These are phyloP conservation scores for Russula lepida DNA, from an alignment of 768 basidiomycete species.

Conservation along the genomic window DNA sequence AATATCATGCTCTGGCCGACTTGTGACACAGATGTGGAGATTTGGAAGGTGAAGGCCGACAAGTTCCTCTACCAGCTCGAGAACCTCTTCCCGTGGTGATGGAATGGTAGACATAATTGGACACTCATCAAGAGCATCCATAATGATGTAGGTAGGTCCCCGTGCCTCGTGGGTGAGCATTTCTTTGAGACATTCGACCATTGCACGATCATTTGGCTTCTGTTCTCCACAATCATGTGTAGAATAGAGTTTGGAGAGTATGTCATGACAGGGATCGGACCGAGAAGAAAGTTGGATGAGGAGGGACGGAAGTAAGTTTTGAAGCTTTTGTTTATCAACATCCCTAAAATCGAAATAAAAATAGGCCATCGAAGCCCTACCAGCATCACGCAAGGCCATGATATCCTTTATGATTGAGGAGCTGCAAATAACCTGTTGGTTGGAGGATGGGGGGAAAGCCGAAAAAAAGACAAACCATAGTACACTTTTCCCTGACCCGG, in stretches of 20 bases:
- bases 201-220: not conserved
- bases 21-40: not conserved
- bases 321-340: not conserved
- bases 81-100: not conserved
- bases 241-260: not conserved
- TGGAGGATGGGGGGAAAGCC: too few relatives aligned
- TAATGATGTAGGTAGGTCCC: not conserved
- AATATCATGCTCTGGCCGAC: constrained; percentile 4
- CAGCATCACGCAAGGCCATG: not conserved
- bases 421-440: not conserved
- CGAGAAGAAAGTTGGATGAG: not conserved
- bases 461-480: not conserved
- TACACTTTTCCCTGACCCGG: not conserved
- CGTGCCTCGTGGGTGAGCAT: not conserved
- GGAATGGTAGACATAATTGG: not conserved
- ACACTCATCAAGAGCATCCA: not conserved
- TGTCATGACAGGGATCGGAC: not conserved
- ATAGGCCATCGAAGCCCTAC: not conserved
- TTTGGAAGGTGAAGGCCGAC: not conserved
- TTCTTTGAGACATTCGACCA: not conserved
- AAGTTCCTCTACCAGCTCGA: not conserved
- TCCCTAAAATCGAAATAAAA: constrained; percentile 3
- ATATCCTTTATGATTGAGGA: constrained; percentile 2
- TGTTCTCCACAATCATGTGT: not conserved
- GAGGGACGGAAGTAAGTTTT: not conserved